phyloP scores from a whole-genome alignment of 495 filamentous ascomycete species.

The Aspergillus wentii region DNA sequence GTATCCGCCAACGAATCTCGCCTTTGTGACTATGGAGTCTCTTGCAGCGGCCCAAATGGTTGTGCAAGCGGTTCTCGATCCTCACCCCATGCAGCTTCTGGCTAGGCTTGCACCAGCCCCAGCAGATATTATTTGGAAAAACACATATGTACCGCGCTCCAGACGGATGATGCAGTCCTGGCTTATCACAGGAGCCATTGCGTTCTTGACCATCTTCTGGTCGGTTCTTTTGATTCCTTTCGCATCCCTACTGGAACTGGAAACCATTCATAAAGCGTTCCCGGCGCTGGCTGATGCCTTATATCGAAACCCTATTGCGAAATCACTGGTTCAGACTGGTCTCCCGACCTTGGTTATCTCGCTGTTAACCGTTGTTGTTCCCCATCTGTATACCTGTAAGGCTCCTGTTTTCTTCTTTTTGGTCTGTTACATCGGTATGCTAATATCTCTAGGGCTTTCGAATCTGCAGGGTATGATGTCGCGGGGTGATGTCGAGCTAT shows the following conservation, averaged over 20 bases:
- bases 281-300: constrained; percentile 67
- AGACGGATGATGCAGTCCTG: constrained; percentile 71
- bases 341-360: constrained; percentile 81
- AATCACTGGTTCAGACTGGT: constrained; percentile 79
- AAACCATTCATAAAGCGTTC: constrained; percentile 67
- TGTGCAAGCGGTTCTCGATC: constrained; percentile 86
- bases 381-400: constrained; percentile 89
- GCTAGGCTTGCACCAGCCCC: constrained; percentile 84
- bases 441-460: constrained; percentile 54
- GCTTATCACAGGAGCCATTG: constrained; percentile 76
- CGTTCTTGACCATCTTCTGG: constrained; percentile 83
- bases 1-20: constrained; percentile 72
- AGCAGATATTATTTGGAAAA: constrained; percentile 85
- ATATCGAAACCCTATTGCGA: constrained; percentile 56
- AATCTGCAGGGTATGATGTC: constrained; percentile 92
- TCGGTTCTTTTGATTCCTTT: constrained; percentile 76
- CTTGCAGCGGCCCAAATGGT: constrained; percentile 92
- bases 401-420: constrained; percentile 1
- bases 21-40: constrained; percentile 96
- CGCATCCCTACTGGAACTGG: constrained; percentile 69
- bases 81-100: constrained; percentile 76
- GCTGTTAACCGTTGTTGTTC: constrained; percentile 80
- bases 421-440: constrained; percentile 9
- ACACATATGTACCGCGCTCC: constrained; percentile 79
- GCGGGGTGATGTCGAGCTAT: constrained; percentile 90